These are phyloP conservation scores for Clonostachys rosea DNA, from an alignment of 2,329 filamentous ascomycete species.

Conservation along the genomic window DNA sequence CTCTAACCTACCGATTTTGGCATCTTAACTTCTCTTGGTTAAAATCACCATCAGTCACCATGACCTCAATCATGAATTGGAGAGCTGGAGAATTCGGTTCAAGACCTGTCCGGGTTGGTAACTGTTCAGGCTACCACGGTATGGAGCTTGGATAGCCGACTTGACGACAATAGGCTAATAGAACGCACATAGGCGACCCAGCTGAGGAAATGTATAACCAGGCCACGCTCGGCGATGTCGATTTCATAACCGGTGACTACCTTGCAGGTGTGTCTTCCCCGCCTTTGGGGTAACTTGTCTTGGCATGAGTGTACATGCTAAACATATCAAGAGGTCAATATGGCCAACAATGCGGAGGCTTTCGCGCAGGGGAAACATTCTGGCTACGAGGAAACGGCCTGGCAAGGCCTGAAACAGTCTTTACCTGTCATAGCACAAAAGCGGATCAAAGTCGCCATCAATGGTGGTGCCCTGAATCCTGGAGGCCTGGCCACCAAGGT, in stretches of 20 bases:
- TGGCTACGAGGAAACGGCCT: background rate
- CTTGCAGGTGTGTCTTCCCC: constrained; percentile 13
- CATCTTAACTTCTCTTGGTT: too few relatives aligned
- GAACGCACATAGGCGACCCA: background rate
- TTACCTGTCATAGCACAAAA: background rate
- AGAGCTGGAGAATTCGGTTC: too few relatives aligned
- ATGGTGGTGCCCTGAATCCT: background rate
- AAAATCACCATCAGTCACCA: too few relatives aligned
- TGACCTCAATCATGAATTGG: too few relatives aligned
- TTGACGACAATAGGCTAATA: too few relatives aligned
- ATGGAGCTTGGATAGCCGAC: background rate
- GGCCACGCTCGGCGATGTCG: constrained; percentile 12
- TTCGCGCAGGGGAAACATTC: background rate
- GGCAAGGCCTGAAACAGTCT: background rate
- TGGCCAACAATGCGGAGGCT: constrained; percentile 30
- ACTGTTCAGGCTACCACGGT: background rate
- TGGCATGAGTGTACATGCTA: background rate
- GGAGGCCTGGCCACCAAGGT: background rate
- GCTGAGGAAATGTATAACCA: background rate
- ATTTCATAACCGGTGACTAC: constrained; percentile 34
- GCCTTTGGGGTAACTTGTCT: too few relatives aligned
- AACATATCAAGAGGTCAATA: constrained; percentile 36
- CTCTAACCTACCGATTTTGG: too few relatives aligned
- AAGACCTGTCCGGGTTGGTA: background rate
- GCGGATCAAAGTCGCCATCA: background rate